These are phyloP conservation scores for Plantago rigida DNA, from an alignment of 305 asterid genomes.

Conservation along the genomic window DNA sequence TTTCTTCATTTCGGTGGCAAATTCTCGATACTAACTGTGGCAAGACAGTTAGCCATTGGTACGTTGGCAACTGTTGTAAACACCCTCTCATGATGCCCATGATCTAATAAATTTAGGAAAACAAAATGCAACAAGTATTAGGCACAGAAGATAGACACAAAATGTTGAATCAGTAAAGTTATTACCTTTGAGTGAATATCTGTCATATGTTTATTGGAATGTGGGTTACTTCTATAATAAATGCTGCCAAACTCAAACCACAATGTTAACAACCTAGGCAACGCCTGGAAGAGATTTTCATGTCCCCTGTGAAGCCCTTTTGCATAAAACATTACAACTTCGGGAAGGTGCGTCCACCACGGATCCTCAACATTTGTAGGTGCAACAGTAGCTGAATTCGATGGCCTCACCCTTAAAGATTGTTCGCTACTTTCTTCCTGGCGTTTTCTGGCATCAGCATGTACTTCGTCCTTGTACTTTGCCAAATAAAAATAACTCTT, in stretches of 20 bases:
- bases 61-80: constrained; percentile 77
- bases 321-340: constrained; percentile 76
- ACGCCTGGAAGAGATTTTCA: constrained; percentile 90
- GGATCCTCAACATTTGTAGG: constrained; percentile 49
- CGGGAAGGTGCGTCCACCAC: constrained; percentile 91
- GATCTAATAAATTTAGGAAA: constrained; percentile 40
- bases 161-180: constrained; percentile 20
- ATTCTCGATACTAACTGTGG: constrained; percentile 97
- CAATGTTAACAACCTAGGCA: constrained; percentile 84
- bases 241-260: constrained; percentile 92
- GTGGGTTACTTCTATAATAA: constrained; percentile 44
- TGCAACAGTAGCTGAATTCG: constrained; percentile 40
- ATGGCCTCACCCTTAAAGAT: constrained; percentile 40
- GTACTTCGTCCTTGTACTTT: constrained; percentile 88
- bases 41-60: constrained; percentile 91
- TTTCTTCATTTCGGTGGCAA: constrained; percentile 93
- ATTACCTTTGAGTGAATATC: constrained; percentile 59
- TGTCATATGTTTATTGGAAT: constrained; percentile 61
- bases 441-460: constrained; percentile 88
- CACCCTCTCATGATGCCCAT: constrained; percentile 90
- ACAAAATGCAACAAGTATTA: constrained; percentile 20
- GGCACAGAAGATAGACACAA: constrained; percentile 17
- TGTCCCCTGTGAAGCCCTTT: constrained; percentile 95
- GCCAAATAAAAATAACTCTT: constrained; percentile 90
- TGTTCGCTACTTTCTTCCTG: constrained; percentile 66